Evolutionary conservation across 331 rosid genomes (phyloP).

Genomic region (Rosa hybrid): DNA sequence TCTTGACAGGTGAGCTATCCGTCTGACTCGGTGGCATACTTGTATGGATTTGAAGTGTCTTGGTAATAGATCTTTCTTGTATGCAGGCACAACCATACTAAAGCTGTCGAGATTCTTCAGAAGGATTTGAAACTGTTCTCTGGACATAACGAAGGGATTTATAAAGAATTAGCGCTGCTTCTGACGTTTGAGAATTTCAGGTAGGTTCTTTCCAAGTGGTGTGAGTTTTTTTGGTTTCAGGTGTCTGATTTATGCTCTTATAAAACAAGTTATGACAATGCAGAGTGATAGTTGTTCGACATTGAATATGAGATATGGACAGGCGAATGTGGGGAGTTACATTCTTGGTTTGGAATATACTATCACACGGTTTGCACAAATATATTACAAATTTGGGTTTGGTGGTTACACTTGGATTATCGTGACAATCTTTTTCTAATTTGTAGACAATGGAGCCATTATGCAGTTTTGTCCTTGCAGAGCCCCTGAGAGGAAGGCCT

Average conservation of each 20-base stretch:
- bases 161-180: conserved; percentile 21
- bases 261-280: neutral
- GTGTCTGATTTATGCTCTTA: neutral
- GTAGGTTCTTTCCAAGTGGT: conserved; percentile 3
- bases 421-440: neutral
- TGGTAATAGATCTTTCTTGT: neutral
- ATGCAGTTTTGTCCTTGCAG: neutral
- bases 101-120: conserved; percentile 28
- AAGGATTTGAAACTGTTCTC: conserved; percentile 26
- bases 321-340: neutral
- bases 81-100: conserved; percentile 22
- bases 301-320: neutral
- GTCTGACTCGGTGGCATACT: no score
- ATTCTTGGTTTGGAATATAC: neutral
- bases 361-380: neutral
- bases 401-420: neutral
- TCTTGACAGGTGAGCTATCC: conserved; percentile 11
- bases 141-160: neutral
- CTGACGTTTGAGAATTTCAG: conserved; percentile 17
- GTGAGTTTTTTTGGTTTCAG: neutral
- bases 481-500: neutral
- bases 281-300: neutral
- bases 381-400: neutral
- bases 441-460: neutral
- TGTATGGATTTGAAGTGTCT: neutral